phyloP scores from a whole-genome alignment of 208 protist genomes.

The Wallacemonas sp. region DNA sequence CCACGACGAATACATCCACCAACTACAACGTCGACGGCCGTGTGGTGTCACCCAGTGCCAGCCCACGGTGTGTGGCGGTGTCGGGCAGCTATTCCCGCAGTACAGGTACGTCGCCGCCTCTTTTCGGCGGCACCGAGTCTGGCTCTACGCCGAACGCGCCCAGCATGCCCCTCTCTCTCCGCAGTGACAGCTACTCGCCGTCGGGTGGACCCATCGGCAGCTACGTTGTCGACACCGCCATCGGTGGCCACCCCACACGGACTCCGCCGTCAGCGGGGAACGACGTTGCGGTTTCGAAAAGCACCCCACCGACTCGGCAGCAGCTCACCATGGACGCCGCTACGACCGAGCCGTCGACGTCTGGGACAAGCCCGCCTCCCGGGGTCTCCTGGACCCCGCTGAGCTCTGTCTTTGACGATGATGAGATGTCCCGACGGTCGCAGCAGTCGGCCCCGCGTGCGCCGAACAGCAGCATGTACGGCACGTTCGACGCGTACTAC shows the following conservation, averaged over 20 bases:
- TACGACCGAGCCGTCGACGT: neutral
- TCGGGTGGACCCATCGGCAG: no score
- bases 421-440: neutral
- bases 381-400: neutral
- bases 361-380: neutral
- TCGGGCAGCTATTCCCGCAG: neutral
- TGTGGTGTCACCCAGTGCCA: neutral
- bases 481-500: constrained; percentile 49
- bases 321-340: no score
- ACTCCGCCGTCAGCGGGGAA: no score
- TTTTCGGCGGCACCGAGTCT: neutral
- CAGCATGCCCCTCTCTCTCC: neutral
- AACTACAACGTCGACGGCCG: constrained; percentile 12
- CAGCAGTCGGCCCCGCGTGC: neutral
- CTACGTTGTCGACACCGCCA: no score
- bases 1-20: constrained; percentile 11
- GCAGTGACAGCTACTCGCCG: no score
- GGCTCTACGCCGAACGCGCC: neutral
- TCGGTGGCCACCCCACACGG: no score
- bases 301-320: neutral
- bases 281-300: no score
- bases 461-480: constrained; percentile 54
- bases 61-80: neutral
- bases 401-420: constrained; percentile 3
- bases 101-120: neutral